Conservation (phyloP, 441 rosid genomes). For the Aleurites moluccanus region DNA sequence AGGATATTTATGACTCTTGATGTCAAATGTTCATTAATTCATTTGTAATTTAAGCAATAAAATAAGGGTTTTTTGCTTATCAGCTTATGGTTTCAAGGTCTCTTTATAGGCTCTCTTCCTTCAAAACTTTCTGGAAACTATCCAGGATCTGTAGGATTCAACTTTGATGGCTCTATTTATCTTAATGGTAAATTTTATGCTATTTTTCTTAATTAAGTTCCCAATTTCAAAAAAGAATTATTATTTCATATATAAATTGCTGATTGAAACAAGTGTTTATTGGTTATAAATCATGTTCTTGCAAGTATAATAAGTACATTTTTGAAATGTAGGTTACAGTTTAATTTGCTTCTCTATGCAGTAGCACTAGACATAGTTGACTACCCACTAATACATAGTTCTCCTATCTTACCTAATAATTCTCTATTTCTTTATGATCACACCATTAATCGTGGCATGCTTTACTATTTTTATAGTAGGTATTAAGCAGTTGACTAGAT, state of each 20-base stretch:
- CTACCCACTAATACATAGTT: constrained; percentile 38
- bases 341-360: background rate
- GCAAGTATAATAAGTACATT: background rate
- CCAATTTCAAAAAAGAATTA: background rate
- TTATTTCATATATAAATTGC: background rate
- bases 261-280: too few species aligned
- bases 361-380: constrained; percentile 29
- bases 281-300: background rate
- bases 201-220: background rate
- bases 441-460: constrained; percentile 15
- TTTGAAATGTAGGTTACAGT: constrained; percentile 4
- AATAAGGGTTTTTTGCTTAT: too few species aligned
- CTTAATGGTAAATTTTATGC: constrained; percentile 62
- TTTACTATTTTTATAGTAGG: constrained; percentile 32
- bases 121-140: constrained; percentile 71
- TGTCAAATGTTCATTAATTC: too few species aligned
- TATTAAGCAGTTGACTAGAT: constrained; percentile 26
- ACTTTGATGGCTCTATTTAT: constrained; percentile 74
- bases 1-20: constrained; percentile 64
- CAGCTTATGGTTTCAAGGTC: too few species aligned
- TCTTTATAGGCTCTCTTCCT: constrained; percentile 51
- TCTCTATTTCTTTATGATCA: constrained; percentile 7
- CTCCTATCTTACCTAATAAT: too few species aligned
- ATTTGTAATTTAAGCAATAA: too few species aligned
- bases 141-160: constrained; percentile 79